Base-by-base conservation (phyloP, 2,329 filamentous ascomycete species). In the Talaromyces sp. region DNA sequence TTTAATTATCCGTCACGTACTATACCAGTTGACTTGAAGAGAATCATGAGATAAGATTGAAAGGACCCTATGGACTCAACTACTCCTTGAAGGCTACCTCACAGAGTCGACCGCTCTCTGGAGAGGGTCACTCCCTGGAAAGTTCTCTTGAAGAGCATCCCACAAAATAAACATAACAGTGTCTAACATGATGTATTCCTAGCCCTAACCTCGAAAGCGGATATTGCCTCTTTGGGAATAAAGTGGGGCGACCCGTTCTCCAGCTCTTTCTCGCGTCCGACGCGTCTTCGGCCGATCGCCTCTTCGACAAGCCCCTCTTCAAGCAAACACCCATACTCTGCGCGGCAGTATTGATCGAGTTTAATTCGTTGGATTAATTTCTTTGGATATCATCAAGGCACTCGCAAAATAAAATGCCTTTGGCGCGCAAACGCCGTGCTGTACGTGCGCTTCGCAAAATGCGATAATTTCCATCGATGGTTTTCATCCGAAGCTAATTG, bases 401-500 rank as follows among this genome's bases (percentile, higher is more conserved):
- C 44, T 11, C 44, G 19, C 17, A 19, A 0, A 30, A 30, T 13
- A 36, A 28, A 44, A 64, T 64, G 63, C 61, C 63, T 61, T 33
- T 60, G 25, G 58, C 53, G 33, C 63, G 63, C 39, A 64, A 64
- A 64, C 63, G 61, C 36, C 61, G 61, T 28, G 52, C 61, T 47
- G 63, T 64, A 63, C 32, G 63, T 64, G 17, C n/a, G n/a, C 6
- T 28, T 19, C 5, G 32, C 5, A 19, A 28, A 27, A 25, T 15
- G 32, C 30, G n/a, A 32, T 30, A 2, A 57, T 57, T 47, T 25
- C 10, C 13, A 22, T 22, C 22, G 22, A 22, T 22, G 22, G 22
- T 19, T 57, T 22, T 33, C 28, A 58, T 32, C 28, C 30, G 33
- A 51, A 49, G 47, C 58, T 27, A 51, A 42, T 33, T 22, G 10